Evolutionary conservation across 371 early-diverging fungal genomes (phyloP), one percentile per base, ranked within the genome.

Genomic region (Massospora cicadina): DNA sequence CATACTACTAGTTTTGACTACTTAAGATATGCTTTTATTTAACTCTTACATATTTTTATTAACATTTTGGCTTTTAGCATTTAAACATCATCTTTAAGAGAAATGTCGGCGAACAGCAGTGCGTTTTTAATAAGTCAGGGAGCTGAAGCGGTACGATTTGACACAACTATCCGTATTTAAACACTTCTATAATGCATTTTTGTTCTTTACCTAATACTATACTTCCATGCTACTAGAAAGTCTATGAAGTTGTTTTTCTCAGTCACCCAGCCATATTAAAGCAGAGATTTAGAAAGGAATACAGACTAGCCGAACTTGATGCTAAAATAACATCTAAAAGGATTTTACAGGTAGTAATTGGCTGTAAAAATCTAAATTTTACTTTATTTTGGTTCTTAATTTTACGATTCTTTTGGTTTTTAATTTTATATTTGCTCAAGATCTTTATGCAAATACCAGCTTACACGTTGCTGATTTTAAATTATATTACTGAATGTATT

Each of bases 241-340:
- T 85, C 2, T 81, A 75, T 69, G 66, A 69, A 31, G 68, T 73
- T 1, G 71, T 76, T 10, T 74, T 78, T 64, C 74, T 73, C 25
- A 76, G 75, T n/a, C 68, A 70, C 12, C 64, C 67, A 21, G 81
- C 80, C 0, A 80, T 91, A 23, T 78, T 80, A 61, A 91, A 91
- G 68, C 83, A 95, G 71, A 79, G 98, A 30, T 95, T 95, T 72
- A 76, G 78, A 63, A 97, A 97, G 72, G 75, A 84, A 0, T 95
- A 94, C 70, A 81, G 98, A n/a, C 90, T 91, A 66, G 92, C 93
- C 1, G 80, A 81, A 31, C 83, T 95, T 33, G 96, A 95, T 71
- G 81, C 81, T 33, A 86, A 87, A 64, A 70, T 95, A 28, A 93
- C 91, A 0, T 67, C 78, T 1, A 71, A 82, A 55, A 80, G 94